A percentile compares a stretch with the other conserved stretches of the same genome.
phyloP scores from a whole-genome alignment of 208 protist genomes.

The Leishmania martiniquensis region DNA sequence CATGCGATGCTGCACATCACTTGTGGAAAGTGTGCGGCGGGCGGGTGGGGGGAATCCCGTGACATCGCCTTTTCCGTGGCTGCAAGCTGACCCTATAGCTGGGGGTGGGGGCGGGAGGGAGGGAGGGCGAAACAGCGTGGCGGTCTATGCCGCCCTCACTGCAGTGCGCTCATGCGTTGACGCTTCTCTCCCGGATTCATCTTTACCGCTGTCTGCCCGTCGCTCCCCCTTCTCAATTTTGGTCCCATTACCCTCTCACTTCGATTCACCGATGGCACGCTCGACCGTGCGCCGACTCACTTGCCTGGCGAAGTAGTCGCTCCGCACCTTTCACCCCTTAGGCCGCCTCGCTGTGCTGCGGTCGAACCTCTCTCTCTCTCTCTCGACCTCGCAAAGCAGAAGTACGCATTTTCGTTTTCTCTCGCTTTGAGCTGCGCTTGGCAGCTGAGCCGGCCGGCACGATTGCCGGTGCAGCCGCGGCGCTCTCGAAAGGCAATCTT shows the following conservation, averaged over 20 bases:
- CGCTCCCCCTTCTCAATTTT: neutral
- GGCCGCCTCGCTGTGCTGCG: neutral
- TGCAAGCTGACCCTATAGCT: neutral
- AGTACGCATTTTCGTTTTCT: neutral
- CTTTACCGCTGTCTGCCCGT: neutral
- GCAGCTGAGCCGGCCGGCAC: neutral
- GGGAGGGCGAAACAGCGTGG: neutral
- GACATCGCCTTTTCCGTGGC: neutral
- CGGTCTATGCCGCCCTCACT: neutral
- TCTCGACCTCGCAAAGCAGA: neutral
- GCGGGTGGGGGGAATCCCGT: neutral
- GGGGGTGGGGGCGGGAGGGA: too few relatives aligned
- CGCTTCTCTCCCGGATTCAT: neutral
- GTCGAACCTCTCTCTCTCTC: neutral
- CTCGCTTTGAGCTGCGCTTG: neutral
- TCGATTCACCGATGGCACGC: neutral
- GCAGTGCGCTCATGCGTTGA: neutral
- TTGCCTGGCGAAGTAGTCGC: neutral
- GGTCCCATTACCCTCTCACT: too few relatives aligned
- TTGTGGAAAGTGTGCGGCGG: neutral
- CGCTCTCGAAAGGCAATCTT: neutral
- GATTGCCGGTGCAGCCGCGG: neutral
- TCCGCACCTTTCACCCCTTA: neutral
- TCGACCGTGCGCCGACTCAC: neutral
- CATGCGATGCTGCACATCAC: neutral